Conservation (phyloP, 148 eudicot species). For the Camellia japonica region DNA sequence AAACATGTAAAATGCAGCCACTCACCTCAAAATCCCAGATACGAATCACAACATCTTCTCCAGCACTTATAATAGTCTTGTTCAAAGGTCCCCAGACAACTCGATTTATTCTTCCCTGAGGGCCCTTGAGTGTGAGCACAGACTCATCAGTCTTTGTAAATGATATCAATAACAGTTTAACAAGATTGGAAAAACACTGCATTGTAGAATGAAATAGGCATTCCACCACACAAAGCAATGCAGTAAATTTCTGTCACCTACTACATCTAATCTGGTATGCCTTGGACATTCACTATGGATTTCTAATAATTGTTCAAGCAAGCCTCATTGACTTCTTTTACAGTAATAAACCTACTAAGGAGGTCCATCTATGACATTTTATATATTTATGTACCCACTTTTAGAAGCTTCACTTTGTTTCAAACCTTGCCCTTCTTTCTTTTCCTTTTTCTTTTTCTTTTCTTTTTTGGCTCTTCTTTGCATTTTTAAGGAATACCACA, state of each 20-base stretch:
- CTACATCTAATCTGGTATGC: not conserved
- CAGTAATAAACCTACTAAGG: too few species aligned
- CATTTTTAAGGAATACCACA: not conserved
- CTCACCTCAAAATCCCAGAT: slow-evolving; percentile 89
- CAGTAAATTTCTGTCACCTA: not conserved
- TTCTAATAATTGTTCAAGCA: too few species aligned
- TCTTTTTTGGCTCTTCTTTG: too few species aligned
- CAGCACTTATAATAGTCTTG: slow-evolving; percentile 77
- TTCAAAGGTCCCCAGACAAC: slow-evolving; percentile 99
- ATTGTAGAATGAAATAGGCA: not conserved
- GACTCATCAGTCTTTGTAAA: slow-evolving; percentile 68
- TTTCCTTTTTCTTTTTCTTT: too few species aligned
- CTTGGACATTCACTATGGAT: not conserved
- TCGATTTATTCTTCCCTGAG: slow-evolving; percentile 84
- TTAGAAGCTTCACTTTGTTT: too few species aligned
- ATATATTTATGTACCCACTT: too few species aligned
- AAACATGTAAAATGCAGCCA: slow-evolving; percentile 1
- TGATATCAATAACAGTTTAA: slow-evolving; percentile 2
- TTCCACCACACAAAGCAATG: not conserved
- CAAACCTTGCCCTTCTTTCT: too few species aligned
- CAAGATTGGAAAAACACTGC: not conserved
- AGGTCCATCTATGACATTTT: too few species aligned
- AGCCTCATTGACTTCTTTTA: too few species aligned
- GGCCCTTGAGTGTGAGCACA: slow-evolving; percentile 66
- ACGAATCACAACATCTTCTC: slow-evolving; percentile 87